Percentiles rank a stretch among this genome's conserved stretches.
Conservation (phyloP, 805 yeast genomes). For the Naumovozyma dairenensis region DNA sequence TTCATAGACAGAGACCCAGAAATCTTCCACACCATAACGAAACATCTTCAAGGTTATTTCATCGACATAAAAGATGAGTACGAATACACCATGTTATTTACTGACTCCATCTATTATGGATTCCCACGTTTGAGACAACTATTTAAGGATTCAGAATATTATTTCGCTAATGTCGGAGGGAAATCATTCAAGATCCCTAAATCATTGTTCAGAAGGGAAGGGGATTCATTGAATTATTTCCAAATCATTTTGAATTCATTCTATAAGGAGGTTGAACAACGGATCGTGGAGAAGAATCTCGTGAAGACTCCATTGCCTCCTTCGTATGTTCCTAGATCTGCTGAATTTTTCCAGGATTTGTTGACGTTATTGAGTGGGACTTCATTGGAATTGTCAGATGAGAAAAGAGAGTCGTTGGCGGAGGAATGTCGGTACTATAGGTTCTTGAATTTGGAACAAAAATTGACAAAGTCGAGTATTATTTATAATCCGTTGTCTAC, state of each 20-base stretch:
- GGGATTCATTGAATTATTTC: conserved; percentile 73
- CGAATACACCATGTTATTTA: conserved; percentile 50
- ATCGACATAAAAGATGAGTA: conserved; percentile 49
- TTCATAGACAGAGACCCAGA: conserved; percentile 68
- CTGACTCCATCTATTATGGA: conserved; percentile 66
- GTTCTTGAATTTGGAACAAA: conserved; percentile 65
- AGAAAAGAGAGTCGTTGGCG: conserved; percentile 47
- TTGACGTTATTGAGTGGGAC: conserved; percentile 50
- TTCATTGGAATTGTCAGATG: conserved; percentile 39
- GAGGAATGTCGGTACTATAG: conserved; percentile 72
- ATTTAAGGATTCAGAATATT: conserved; percentile 45
- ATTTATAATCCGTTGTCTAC: conserved; percentile 41
- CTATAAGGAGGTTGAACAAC: conserved; percentile 39
- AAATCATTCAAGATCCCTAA: conserved; percentile 49
- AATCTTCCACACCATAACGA: conserved; percentile 54
- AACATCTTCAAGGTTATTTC: conserved; percentile 75
- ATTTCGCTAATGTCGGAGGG: conserved; percentile 49
- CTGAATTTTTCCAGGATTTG: conserved; percentile 45
- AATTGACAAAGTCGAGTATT: conserved; percentile 44
- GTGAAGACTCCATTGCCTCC: conserved; percentile 71
- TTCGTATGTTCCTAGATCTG: conserved; percentile 41
- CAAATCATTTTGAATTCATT: conserved; percentile 48
- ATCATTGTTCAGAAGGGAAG: conserved; percentile 43
- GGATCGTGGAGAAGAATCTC: conserved; percentile 32
- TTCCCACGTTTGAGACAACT: conserved; percentile 44